phyloP scores from a whole-genome alignment of 257 asterid genomes.

The Solanum chiquidenum region DNA sequence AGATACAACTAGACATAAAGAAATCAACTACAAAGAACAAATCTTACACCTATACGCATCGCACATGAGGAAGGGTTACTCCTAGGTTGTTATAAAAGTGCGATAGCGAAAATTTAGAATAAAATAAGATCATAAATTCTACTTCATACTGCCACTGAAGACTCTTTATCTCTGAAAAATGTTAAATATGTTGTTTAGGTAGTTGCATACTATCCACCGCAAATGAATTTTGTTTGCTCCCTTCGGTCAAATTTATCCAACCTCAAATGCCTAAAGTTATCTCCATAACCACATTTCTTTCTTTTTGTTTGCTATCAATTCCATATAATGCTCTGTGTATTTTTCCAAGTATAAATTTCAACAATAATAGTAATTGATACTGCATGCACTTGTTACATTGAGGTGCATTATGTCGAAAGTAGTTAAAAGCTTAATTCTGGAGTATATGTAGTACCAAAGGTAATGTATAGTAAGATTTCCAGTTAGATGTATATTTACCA shows the following conservation, averaged over 20 bases:
- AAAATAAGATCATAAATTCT: background rate
- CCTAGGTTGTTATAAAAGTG: background rate
- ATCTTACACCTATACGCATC: background rate
- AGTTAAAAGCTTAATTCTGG: background rate
- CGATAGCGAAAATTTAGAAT: background rate
- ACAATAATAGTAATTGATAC: background rate
- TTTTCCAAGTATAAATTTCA: background rate
- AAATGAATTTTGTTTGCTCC: background rate
- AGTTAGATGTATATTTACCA: background rate
- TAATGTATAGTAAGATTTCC: background rate
- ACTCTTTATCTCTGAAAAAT: background rate
- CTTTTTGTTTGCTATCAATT: background rate
- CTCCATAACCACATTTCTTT: background rate
- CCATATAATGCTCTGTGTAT: background rate
- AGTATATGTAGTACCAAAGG: background rate
- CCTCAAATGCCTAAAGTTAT: background rate
- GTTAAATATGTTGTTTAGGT: background rate
- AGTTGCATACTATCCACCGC: background rate
- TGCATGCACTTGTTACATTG: background rate
- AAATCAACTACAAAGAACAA: background rate
- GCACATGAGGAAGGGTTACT: background rate
- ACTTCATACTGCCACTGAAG: background rate
- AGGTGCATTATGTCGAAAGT: background rate
- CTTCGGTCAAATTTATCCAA: background rate
- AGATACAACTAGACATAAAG: background rate